A percentile compares a stretch with the other conserved stretches of the same genome.
phyloP scores from a whole-genome alignment of 176 grass and related monocot genomes.

The Puccinellia tenuiflora region DNA sequence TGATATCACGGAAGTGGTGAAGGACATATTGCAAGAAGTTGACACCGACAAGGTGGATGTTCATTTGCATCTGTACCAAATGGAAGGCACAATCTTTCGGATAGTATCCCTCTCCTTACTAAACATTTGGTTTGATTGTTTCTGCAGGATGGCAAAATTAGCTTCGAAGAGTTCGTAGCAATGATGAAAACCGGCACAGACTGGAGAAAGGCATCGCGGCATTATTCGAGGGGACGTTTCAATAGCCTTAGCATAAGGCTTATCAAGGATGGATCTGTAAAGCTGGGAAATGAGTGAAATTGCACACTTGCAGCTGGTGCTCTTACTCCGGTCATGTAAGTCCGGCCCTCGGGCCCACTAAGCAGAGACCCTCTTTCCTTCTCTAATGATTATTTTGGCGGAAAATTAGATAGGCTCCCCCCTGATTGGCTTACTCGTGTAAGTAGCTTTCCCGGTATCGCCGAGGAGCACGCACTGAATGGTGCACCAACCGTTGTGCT shows the following conservation, averaged over 20 bases:
- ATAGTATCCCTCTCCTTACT: background rate
- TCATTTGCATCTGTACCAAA: background rate
- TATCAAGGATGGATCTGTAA: conserved; percentile 76
- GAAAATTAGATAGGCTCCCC: conserved; percentile 44
- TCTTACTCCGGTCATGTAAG: conserved; percentile 12
- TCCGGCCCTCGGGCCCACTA: conserved; percentile 14
- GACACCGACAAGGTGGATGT: conserved; percentile 75
- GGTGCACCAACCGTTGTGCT: conserved; percentile 23
- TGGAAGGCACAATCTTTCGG: background rate
- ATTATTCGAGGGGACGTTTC: conserved; percentile 84
- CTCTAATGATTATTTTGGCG: conserved; percentile 59
- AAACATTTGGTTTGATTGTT: background rate
- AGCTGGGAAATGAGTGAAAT: conserved; percentile 53
- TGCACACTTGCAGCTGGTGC: conserved; percentile 11
- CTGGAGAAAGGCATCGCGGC: conserved; percentile 80
- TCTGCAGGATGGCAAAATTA: conserved; percentile 82
- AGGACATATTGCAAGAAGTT: conserved; percentile 78
- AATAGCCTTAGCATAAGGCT: conserved; percentile 77
- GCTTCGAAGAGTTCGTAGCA: conserved; percentile 69
- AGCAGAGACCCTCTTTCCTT: conserved; percentile 22
- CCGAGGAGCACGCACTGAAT: conserved; percentile 17
- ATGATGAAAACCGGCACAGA: conserved; percentile 96
- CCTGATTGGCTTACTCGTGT: conserved; percentile 51
- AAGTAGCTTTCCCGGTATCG: conserved; percentile 37
- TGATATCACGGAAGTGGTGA: conserved; percentile 58